phyloP scores from a whole-genome alignment of 2,329 filamentous ascomycete genomes.

The Aurifilum marmelostoma region DNA sequence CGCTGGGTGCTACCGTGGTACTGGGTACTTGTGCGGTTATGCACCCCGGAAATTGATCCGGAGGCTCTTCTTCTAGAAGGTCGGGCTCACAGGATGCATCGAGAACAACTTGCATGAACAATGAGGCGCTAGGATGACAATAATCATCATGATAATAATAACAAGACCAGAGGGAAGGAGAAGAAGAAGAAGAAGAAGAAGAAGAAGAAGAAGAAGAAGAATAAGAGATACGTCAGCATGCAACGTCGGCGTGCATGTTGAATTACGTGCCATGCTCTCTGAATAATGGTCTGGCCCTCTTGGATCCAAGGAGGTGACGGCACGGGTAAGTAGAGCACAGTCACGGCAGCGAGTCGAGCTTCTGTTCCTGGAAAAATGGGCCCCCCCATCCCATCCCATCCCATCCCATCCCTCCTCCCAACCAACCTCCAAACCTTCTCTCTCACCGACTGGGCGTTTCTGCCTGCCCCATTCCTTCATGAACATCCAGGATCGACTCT shows the following conservation, averaged over 20 bases:
- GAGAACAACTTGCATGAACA: background rate
- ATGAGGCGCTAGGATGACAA: background rate
- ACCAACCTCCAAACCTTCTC: background rate
- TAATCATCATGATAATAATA: background rate
- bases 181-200: too few relatives aligned
- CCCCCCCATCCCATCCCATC: too few relatives aligned
- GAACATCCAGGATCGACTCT: background rate
- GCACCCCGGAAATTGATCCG: background rate
- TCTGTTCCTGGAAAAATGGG: background rate
- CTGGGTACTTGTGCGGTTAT: background rate
- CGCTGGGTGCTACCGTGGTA: background rate
- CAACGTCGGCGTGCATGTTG: background rate
- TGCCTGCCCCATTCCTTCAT: background rate
- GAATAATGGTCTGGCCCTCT: background rate
- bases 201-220: background rate
- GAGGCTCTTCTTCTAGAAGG: conserved; percentile 1
- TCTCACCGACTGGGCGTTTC: conserved; percentile 3
- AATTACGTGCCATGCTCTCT: too few relatives aligned
- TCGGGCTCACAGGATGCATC: background rate
- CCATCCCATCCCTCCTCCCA: too few relatives aligned
- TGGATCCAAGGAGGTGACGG: background rate
- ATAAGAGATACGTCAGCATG: background rate
- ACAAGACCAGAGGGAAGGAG: background rate
- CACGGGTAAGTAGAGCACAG: background rate
- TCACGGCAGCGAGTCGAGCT: background rate